Base-by-base conservation (phyloP, 2,329 filamentous ascomycete genomes). In the Cladosporium oxysporum region DNA sequence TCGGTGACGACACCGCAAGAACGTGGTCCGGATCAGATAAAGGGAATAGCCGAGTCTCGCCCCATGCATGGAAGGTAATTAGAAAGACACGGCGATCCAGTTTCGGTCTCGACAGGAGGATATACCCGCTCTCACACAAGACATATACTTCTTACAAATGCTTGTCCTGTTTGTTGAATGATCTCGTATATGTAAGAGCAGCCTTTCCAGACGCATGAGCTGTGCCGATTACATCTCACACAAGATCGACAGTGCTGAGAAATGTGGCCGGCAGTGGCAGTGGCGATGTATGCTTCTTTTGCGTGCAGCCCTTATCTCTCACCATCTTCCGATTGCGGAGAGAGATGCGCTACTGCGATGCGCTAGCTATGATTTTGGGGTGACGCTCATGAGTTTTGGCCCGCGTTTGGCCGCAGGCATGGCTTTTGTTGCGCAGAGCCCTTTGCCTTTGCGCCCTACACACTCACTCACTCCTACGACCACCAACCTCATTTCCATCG, bases 271-370 rank as follows among this genome's bases (percentile, higher is more conserved):
- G 28, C 50, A 53, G 50, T 33, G 8, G 50, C 52, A 55, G 52
- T 55, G 52, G 52, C 52, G n/a, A 55, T 21, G 3, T 0, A 31
- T 55, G 29, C 10, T n/a, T n/a, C 28, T n/a, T 21, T 3, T 8
- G 8, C 28, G 52, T 58, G n/a, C 8, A 41, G 10, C 21, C 37
- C 57, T 59, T 59, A 59, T 59, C 57, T 47, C 23, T 59, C 35
- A 29, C 12, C 31, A 59, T 59, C 57, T 59, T 59, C 57, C 57
- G 57, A 59, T 59, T 59, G 57, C 57, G 57, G 57, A 59, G 57
- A 59, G 37, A 47, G 12, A 47, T 59, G 37, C 57, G 57, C 57
- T 59, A 59, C 55, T 7, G n/a, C 33, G 55, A 58, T 52, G 23
- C 31, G 55, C 55, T 58, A 58, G 55, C 7, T 7, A 58, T 23